Conservation (phyloP, 768 basidiomycete species). For the Naganishia vaughanmartiniae region DNA sequence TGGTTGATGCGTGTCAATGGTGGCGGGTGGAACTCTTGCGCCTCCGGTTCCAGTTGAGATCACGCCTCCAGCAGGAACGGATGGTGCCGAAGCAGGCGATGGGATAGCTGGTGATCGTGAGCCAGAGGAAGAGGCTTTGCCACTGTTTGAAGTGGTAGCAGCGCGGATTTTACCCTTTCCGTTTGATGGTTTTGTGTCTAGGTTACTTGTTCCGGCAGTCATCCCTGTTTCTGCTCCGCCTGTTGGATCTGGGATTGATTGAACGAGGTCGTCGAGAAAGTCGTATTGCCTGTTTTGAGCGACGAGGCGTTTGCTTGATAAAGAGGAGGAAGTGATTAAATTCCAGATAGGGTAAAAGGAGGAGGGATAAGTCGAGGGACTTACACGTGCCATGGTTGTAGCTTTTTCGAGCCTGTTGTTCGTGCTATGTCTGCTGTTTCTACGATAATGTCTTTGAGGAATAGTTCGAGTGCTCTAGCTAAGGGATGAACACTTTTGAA, state of each 20-base stretch:
- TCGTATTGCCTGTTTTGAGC: constrained; percentile 84
- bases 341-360: background rate
- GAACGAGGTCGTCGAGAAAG: constrained; percentile 89
- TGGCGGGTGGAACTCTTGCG: background rate
- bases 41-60: background rate
- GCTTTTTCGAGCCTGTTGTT: constrained; percentile 76
- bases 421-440: constrained; percentile 76
- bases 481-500: constrained; percentile 6
- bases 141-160: background rate
- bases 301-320: constrained; percentile 80
- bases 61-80: background rate
- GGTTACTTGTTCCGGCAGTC: constrained; percentile 32
- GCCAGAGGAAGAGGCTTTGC: background rate
- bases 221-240: constrained; percentile 71
- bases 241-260: constrained; percentile 79
- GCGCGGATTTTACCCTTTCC: constrained; percentile 25
- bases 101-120: background rate
- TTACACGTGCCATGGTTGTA: constrained; percentile 89
- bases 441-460: constrained; percentile 77
- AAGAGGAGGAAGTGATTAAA: background rate
- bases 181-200: constrained; percentile 14
- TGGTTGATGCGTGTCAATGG: background rate
- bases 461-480: constrained; percentile 94
- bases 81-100: background rate
- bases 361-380: constrained; percentile 49